Percentiles rank a stretch among this genome's conserved stretches.
Conservation (phyloP, 1,284 basidiomycete genomes). For the Pholiota adiposa region DNA sequence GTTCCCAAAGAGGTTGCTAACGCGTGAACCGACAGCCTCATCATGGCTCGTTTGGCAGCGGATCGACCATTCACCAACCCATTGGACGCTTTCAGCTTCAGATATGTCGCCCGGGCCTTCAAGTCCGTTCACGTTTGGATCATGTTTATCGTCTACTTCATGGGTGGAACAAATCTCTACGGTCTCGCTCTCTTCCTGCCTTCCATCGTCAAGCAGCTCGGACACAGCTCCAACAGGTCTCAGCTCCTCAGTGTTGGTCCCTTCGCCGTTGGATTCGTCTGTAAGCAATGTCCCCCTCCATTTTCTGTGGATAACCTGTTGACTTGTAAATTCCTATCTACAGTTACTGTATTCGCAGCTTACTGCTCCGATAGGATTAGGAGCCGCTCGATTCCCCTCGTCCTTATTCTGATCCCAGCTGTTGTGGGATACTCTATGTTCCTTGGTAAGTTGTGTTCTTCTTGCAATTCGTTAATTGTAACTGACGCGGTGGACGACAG, state of each 20-base stretch:
- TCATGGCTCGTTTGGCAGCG: slow-evolving; percentile 30
- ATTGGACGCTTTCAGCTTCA: slow-evolving; percentile 15
- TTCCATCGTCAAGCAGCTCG: slow-evolving; percentile 49
- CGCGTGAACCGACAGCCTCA: slow-evolving; percentile 23
- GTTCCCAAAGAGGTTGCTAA: background rate
- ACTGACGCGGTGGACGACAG: background rate
- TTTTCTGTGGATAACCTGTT: slow-evolving; percentile 26
- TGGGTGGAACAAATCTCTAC: slow-evolving; percentile 47
- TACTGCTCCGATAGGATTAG: slow-evolving; percentile 46
- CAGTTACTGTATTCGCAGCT: slow-evolving; percentile 45
- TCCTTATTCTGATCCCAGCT: slow-evolving; percentile 36
- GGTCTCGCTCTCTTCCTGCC: slow-evolving; percentile 55
- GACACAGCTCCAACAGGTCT: slow-evolving; percentile 43
- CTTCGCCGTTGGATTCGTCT: slow-evolving; percentile 47
- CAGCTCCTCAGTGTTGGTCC: slow-evolving; percentile 56
- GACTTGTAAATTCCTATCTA: slow-evolving; percentile 24
- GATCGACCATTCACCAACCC: slow-evolving; percentile 32
- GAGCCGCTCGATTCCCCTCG: slow-evolving; percentile 40
- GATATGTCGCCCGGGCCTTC: slow-evolving; percentile 28
- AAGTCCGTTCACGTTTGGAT: slow-evolving; percentile 37
- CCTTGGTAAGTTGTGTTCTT: slow-evolving; percentile 36
- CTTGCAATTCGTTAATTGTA: background rate
- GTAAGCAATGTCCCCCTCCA: slow-evolving; percentile 25
- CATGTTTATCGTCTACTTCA: slow-evolving; percentile 43
- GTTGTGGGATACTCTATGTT: slow-evolving; percentile 51